Base-by-base conservation (phyloP, 257 asterid species). In the Craterostigma plantagineum region DNA sequence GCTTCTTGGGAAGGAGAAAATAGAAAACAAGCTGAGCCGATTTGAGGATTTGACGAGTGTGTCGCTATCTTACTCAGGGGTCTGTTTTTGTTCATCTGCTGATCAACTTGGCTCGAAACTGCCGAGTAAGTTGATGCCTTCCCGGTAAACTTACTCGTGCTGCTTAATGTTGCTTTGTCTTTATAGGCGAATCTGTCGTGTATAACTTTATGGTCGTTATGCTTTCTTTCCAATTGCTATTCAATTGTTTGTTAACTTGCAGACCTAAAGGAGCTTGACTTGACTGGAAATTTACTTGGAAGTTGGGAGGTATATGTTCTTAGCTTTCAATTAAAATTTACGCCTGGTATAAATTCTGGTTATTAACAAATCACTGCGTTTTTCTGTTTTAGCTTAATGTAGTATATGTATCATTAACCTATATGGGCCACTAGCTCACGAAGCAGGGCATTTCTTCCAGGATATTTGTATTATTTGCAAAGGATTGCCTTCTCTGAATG, bases 231-330 rank as follows among this genome's bases (percentile, higher is more conserved):
- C n/a, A n/a, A n/a, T 10, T 34, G 41, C 37, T 41, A 38, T 13
- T 45, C 14, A 18, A 45, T 17, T 41, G 23, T 49, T 53, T 44
- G 47, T 30, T 52, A 42, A 39, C 63, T 52, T 63, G 76, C 95
- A 90, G 98, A 66, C 57, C 48, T 90, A 39, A 79, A 79, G 81
- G 92, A 83, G 76, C 95, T 90, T 36, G 98, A 83, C 64, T 70
- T 90, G 80, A 75, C 78, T 54, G 95, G 93, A 59, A 90, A 75
- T 60, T 68, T 90, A 53, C 81, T 90, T 54, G 56, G 62, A 33
- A 60, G 60, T 40, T 90, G 98, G 98, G 65, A 73, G 57, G 98
- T 87, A 87, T 42, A 81, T 63, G 35, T 66, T 44, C 54, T 35
- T 60, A 51, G 16, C 17, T 7, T 40, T 40, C 16, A 7, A 8